phyloP scores from a whole-genome alignment of 192 early-diverging fungal genomes.

The Gigaspora rosea region DNA sequence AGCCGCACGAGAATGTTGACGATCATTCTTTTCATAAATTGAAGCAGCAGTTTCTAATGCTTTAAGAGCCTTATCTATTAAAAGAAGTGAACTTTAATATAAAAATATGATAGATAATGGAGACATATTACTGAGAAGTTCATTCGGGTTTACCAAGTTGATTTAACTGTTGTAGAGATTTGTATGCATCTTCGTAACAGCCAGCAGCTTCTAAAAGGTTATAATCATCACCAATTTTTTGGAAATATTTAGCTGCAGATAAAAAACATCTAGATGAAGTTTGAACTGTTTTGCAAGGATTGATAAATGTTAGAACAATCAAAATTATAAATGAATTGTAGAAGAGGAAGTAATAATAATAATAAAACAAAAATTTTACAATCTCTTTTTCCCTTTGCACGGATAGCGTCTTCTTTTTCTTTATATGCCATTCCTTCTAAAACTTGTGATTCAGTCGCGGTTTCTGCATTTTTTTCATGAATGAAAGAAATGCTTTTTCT shows the following conservation, averaged over 20 bases:
- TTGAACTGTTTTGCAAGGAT: conserved; percentile 23
- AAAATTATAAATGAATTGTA: no score
- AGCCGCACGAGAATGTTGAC: conserved; percentile 25
- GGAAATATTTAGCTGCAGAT: conserved; percentile 40
- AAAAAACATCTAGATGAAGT: conserved; percentile 37
- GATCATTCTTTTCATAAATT: conserved; percentile 16
- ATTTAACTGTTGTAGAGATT: conserved; percentile 42
- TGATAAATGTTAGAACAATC: no score
- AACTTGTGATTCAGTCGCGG: conserved; percentile 4
- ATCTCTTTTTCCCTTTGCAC: conserved; percentile 44
- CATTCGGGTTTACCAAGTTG: conserved; percentile 31
- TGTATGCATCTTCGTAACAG: conserved; percentile 47
- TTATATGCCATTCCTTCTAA: conserved; percentile 35
- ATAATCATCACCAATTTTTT: conserved; percentile 36
- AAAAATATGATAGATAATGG: neutral
- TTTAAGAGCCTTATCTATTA: conserved; percentile 20
- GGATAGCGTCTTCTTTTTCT: conserved; percentile 37
- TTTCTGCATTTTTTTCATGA: neutral
- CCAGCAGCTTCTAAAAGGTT: conserved; percentile 42
- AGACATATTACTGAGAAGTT: neutral
- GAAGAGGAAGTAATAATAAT: neutral
- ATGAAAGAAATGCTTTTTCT: conserved; percentile 1
- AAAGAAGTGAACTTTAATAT: neutral
- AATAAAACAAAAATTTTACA: conserved; percentile 31
- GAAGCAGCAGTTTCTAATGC: conserved; percentile 26